These are phyloP conservation scores for Hypoxylon intermedium DNA, from an alignment of 495 filamentous ascomycete genomes.

Conservation along the genomic window DNA sequence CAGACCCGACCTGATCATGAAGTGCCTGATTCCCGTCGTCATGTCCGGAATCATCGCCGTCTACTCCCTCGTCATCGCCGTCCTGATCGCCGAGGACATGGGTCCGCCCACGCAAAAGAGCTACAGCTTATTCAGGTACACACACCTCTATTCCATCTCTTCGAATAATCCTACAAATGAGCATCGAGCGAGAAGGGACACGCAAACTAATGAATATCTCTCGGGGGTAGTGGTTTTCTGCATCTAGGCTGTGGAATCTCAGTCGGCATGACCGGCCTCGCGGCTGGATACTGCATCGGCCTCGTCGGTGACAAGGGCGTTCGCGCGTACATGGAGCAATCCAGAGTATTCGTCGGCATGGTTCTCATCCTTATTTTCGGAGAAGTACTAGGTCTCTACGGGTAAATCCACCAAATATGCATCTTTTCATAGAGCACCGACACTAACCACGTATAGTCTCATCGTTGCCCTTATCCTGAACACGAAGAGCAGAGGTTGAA, in stretches of 20 bases:
- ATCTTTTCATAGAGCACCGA: not conserved
- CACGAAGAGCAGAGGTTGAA: conserved; percentile 62
- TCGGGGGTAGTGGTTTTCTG: conserved; percentile 74
- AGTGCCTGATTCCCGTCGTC: conserved; percentile 95
- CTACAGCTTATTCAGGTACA: conserved; percentile 85
- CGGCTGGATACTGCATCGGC: conserved; percentile 97
- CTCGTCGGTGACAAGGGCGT: conserved; percentile 94
- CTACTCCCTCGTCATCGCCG: conserved; percentile 94
- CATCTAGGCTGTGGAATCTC: conserved; percentile 90
- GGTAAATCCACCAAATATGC: conserved; percentile 61
- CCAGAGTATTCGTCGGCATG: conserved; percentile 96
- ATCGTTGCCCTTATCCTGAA: conserved; percentile 61
- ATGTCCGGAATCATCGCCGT: conserved; percentile 99
- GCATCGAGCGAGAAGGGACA: not conserved
- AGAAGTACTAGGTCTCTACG: conserved; percentile 96
- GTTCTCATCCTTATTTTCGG: conserved; percentile 98
- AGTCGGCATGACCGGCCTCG: conserved; percentile 88
- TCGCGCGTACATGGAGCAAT: conserved; percentile 93
- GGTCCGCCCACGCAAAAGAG: conserved; percentile 64
- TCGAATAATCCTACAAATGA: not conserved
- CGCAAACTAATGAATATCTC: conserved; percentile 29
- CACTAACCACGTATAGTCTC: conserved; percentile 44
- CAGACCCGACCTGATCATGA: conserved; percentile 96
- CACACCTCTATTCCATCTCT: conserved; percentile 2
- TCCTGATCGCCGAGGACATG: conserved; percentile 89